A percentile compares a stretch with the other conserved stretches of the same genome.
Evolutionary conservation across 2,329 filamentous ascomycete genomes (phyloP).

Genomic region (Hymenoscyphus linearis): DNA sequence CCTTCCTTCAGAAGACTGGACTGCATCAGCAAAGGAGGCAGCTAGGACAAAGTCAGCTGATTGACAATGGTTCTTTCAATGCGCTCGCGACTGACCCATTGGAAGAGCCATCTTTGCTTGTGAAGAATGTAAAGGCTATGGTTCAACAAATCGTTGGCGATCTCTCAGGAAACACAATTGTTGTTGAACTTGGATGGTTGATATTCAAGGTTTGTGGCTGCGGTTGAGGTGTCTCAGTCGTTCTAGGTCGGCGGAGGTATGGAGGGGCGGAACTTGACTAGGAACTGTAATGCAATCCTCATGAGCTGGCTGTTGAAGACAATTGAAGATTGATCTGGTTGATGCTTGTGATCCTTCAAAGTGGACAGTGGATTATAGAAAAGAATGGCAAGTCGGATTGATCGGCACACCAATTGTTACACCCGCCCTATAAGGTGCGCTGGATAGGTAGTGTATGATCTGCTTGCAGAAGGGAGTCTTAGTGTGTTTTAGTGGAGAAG

Average conservation of each 20-base stretch:
- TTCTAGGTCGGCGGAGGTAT: background rate
- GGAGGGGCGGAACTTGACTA: background rate
- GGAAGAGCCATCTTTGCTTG: constrained; percentile 18
- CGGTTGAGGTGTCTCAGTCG: background rate
- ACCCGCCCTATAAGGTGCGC: background rate
- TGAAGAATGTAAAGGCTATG: constrained; percentile 13
- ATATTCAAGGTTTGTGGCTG: background rate
- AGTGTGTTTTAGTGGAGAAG: too few relatives aligned
- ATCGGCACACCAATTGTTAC: background rate
- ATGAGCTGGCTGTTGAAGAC: background rate
- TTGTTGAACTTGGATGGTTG: background rate
- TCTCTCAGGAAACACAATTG: background rate
- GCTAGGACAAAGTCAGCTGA: constrained; percentile 13
- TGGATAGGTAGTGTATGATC: background rate
- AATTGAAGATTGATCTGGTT: background rate
- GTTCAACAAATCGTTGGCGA: constrained; percentile 4
- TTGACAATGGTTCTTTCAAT: background rate
- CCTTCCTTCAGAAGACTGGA: constrained; percentile 20
- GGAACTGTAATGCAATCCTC: background rate
- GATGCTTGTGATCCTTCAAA: background rate
- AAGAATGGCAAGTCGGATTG: background rate
- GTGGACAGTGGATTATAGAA: background rate
- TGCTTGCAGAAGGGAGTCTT: background rate
- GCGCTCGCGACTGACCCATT: background rate
- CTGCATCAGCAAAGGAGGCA: constrained; percentile 25